phyloP scores from a whole-genome alignment of 805 yeast species.

The Wickerhamomyces rabaulensis region DNA sequence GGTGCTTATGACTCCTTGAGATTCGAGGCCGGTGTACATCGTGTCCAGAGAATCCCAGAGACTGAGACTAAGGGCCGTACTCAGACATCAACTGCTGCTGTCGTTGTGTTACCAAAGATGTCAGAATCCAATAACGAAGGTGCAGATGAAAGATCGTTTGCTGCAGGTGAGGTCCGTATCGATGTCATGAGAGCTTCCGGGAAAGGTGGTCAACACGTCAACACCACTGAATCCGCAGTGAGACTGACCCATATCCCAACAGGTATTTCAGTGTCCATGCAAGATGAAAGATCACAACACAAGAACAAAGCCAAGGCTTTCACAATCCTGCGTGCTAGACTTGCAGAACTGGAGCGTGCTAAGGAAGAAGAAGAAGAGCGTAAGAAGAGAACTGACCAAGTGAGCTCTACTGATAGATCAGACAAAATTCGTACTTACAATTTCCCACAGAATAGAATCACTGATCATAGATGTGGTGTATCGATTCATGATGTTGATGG shows the following conservation, averaged over 20 bases:
- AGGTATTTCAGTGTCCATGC: slow-evolving; percentile 84
- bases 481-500: slow-evolving; percentile 73
- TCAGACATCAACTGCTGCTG: slow-evolving; percentile 96
- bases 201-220: slow-evolving; percentile 97
- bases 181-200: slow-evolving; percentile 98
- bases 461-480: slow-evolving; percentile 88
- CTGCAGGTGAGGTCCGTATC: slow-evolving; percentile 81
- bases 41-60: slow-evolving; percentile 91
- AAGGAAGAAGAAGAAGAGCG: slow-evolving; percentile 62
- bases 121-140: slow-evolving; percentile 45
- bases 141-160: slow-evolving; percentile 63
- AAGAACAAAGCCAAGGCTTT: slow-evolving; percentile 91
- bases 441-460: slow-evolving; percentile 85
- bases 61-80: slow-evolving; percentile 93
- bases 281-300: slow-evolving; percentile 94
- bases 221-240: slow-evolving; percentile 96
- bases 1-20: slow-evolving; percentile 72
- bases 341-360: slow-evolving; percentile 74
- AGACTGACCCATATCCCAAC: slow-evolving; percentile 88
- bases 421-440: slow-evolving; percentile 94
- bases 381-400: slow-evolving; percentile 72
- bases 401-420: slow-evolving; percentile 80
- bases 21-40: slow-evolving; percentile 91
- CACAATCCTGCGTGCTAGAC: slow-evolving; percentile 69
- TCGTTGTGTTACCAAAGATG: slow-evolving; percentile 83